A percentile compares a stretch with the other conserved stretches of the same genome.
Evolutionary conservation across 768 basidiomycete genomes (phyloP).

Genomic region (Leccinum uliginosum): DNA sequence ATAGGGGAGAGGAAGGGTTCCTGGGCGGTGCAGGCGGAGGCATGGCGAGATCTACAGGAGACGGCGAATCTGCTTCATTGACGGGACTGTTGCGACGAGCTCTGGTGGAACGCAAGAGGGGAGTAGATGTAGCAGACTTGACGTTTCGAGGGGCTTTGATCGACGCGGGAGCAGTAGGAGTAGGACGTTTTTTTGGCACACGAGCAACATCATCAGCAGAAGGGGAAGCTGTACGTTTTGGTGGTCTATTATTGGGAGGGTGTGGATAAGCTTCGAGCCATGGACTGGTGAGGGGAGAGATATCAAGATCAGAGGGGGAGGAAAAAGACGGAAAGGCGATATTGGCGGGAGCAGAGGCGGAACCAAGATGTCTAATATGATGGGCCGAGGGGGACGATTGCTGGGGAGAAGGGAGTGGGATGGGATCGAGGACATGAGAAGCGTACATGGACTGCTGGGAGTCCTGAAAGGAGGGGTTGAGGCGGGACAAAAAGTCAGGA

Average conservation of each 20-base stretch:
- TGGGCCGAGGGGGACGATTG: slow-evolving; percentile 26
- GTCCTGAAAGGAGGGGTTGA: slow-evolving; percentile 46
- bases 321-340: slow-evolving; percentile 60
- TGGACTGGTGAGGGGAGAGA: slow-evolving; percentile 77
- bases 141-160: slow-evolving; percentile 24
- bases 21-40: slow-evolving; percentile 71
- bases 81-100: slow-evolving; percentile 39
- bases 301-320: slow-evolving; percentile 56
- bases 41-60: slow-evolving; percentile 86
- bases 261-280: slow-evolving; percentile 66
- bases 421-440: slow-evolving; percentile 23
- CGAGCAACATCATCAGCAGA: slow-evolving; percentile 48
- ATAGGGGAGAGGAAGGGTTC: slow-evolving; percentile 15
- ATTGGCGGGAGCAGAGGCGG: slow-evolving; percentile 67
- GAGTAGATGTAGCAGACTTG: slow-evolving; percentile 59
- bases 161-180: slow-evolving; percentile 32
- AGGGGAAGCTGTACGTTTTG: slow-evolving; percentile 56
- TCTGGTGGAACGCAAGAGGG: slow-evolving; percentile 46
- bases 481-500: slow-evolving; percentile 58
- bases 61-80: slow-evolving; percentile 61
- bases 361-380: slow-evolving; percentile 36
- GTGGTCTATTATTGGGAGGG: slow-evolving; percentile 20
- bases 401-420: slow-evolving; percentile 29
- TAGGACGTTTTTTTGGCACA: slow-evolving; percentile 50
- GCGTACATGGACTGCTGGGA: slow-evolving; percentile 24